Conservation (phyloP, 2,329 filamentous ascomycete genomes). For the Colletotrichum limetticola region DNA sequence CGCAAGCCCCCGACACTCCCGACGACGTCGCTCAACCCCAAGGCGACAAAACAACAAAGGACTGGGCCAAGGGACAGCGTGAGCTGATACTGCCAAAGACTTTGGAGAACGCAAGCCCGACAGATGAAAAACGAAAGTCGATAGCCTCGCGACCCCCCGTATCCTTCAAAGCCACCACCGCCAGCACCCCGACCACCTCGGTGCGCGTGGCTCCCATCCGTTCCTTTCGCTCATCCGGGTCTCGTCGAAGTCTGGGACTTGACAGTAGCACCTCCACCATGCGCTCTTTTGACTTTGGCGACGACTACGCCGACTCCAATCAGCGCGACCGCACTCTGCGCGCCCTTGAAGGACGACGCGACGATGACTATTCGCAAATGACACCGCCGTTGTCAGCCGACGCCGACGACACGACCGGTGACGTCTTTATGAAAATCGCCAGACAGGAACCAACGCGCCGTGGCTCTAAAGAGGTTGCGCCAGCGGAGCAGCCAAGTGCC, state of each 20-base stretch:
- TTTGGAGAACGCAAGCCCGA: constrained; percentile 47
- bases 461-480: constrained; percentile 46
- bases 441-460: constrained; percentile 60
- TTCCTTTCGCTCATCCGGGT: constrained; percentile 66
- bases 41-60: constrained; percentile 46
- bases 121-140: constrained; percentile 60
- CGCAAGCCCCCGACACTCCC: constrained; percentile 43
- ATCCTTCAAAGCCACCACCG: constrained; percentile 58
- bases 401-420: constrained; percentile 63
- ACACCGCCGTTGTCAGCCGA: constrained; percentile 56
- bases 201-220: constrained; percentile 65
- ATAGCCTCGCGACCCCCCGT: constrained; percentile 56
- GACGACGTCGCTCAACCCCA: constrained; percentile 37
- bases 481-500: constrained; percentile 50
- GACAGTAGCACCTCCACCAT: constrained; percentile 61
- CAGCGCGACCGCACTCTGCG: constrained; percentile 62
- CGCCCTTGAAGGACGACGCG: constrained; percentile 59
- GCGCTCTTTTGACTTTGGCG: constrained; percentile 55
- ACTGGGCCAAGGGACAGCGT: constrained; percentile 55
- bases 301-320: constrained; percentile 54
- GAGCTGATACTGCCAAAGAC: constrained; percentile 60
- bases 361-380: constrained; percentile 50
- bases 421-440: constrained; percentile 69
- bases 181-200: constrained; percentile 43
- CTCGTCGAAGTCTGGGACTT: constrained; percentile 63